Base-by-base conservation (phyloP, 352 stramenopile genomes). In the Globisporangium nunn region DNA sequence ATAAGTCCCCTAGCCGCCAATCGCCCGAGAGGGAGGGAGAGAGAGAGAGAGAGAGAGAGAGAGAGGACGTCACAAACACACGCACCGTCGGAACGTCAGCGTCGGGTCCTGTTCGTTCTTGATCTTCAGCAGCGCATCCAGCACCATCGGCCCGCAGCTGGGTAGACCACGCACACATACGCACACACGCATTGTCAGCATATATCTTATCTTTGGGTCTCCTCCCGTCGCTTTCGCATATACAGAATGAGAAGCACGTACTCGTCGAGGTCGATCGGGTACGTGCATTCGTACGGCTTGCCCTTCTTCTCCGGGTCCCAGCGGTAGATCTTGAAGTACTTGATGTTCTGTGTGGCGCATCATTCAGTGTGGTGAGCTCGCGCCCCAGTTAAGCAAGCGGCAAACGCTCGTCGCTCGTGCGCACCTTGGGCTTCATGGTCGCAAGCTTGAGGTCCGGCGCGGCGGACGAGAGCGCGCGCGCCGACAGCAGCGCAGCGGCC, bases 81-180 rank as follows among this genome's bases (percentile, higher is more conserved):
- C 67, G 31, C 47, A 87, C 68, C 97, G 87, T 44, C 97, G 93
- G 78, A 99, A 98, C 47, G 97, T 99, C 17, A 99, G 77, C 46
- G 96, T 98, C 5, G 96, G 93, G 82, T 99, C 97, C 79, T 98
- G 91, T 63, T 99, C 96, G 69, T 98, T 98, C 83, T 99, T 99
- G 68, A 99, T 99, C 81, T 99, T 99, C 59, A 99, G 84, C 18
- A 99, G 75, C n/a, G 96, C 97, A 70, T 99, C 97, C 50, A 99
- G 75, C 46, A 99, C 91, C 97, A 99, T 99, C 30, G 96, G 96
- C 14, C 97, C 97, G 62, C 97, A 96, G 23, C 86, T 95, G 51
- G 33, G 18, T 58, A 50, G 48, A 52, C 11, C n/a, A 53, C 23
- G 46, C 48, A 31, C 29, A 46, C 23, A 56, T 4, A 56, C 37